Conservation (phyloP, 23 red algal genomes). For the Gracilaria domingensis region DNA sequence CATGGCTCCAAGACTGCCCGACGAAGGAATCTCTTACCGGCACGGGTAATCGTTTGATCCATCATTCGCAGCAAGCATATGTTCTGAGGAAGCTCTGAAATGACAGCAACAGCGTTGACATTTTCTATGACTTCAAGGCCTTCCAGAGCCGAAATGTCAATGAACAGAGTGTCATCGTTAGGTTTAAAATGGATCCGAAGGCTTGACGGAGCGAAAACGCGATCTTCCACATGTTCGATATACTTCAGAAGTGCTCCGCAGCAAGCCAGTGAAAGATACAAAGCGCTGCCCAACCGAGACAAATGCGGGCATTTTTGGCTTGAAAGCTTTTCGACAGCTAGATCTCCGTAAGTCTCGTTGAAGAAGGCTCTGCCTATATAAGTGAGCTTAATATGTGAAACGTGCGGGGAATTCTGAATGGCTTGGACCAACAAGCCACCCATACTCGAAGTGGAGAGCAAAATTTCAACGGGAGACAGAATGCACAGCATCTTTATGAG, state of each 20-base stretch:
- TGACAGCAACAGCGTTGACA: conserved; percentile 5
- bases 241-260: conserved; percentile 87
- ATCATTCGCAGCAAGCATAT: conserved; percentile 65
- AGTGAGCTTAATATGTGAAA: conserved; percentile 63
- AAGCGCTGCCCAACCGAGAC: conserved; percentile 40
- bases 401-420: conserved; percentile 43
- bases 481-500: conserved; percentile 71
- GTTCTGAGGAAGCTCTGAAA: conserved; percentile 10
- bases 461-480: conserved; percentile 76
- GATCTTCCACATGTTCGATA: conserved; percentile 73
- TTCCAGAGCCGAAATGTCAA: conserved; percentile 75
- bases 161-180: conserved; percentile 82
- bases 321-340: conserved; percentile 65
- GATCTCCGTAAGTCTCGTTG: conserved; percentile 79
- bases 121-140: conserved; percentile 84
- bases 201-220: conserved; percentile 65
- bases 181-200: conserved; percentile 73
- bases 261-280: conserved; percentile 82
- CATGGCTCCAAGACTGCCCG: conserved; percentile 89
- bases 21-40: conserved; percentile 77
- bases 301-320: conserved; percentile 62
- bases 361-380: conserved; percentile 76
- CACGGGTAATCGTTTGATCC: conserved; percentile 75
- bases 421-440: conserved; percentile 67
- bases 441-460: conserved; percentile 58